phyloP scores from a whole-genome alignment of 768 basidiomycete genomes.

The Cubamyces sp. region DNA sequence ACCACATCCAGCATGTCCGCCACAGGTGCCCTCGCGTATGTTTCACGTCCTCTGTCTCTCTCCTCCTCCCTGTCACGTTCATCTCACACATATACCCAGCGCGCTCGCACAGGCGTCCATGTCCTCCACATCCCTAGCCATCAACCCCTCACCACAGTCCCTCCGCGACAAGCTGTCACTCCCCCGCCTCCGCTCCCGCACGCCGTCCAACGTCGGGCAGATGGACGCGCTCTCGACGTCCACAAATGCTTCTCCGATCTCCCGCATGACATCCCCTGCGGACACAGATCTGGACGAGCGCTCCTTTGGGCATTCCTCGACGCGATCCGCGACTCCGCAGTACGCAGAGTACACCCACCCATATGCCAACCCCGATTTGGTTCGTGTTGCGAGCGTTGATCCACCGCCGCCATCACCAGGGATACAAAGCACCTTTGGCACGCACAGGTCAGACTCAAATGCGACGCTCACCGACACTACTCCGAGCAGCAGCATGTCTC shows the following conservation, averaged over 20 bases:
- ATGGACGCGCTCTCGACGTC: constrained; percentile 14
- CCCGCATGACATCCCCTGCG: constrained; percentile 17
- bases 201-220: constrained; percentile 31
- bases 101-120: constrained; percentile 63
- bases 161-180: constrained; percentile 50
- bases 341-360: constrained; percentile 58
- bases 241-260: constrained; percentile 17
- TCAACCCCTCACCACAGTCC: constrained; percentile 36
- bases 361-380: constrained; percentile 80
- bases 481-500: constrained; percentile 36
- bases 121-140: constrained; percentile 57
- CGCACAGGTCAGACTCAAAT: constrained; percentile 54
- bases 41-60: constrained; percentile 25
- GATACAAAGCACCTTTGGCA: constrained; percentile 31
- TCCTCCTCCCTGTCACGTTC: constrained; percentile 2
- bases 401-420: constrained; percentile 31
- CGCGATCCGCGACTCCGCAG: constrained; percentile 40
- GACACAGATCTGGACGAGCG: constrained; percentile 14
- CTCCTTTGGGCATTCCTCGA: constrained; percentile 24
- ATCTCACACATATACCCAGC: constrained; percentile 37
- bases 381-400: constrained; percentile 26
- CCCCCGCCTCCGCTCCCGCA: constrained; percentile 41
- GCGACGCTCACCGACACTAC: constrained; percentile 53
- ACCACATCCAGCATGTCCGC: constrained; percentile 54
- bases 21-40: constrained; percentile 64